Evolutionary conservation across 1,139 yeast species (phyloP).

Genomic region (Nakaseomyces delphensis): DNA sequence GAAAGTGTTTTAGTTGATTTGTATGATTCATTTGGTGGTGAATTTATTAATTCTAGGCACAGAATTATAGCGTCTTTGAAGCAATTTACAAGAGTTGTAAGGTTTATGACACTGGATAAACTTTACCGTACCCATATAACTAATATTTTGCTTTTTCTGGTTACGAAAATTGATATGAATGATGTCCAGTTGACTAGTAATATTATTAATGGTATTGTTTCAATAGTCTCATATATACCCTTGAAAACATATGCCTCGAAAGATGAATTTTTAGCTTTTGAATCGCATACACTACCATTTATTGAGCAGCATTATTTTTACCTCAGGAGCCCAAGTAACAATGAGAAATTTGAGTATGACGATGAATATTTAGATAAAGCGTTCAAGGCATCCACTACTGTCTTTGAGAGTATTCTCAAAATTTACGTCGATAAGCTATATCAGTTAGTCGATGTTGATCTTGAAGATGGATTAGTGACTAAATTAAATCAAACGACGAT

Average conservation of each 20-base stretch:
- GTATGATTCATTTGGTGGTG: conserved; percentile 72
- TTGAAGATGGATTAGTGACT: conserved; percentile 47
- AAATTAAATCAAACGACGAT: conserved; percentile 56
- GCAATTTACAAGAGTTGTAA: conserved; percentile 54
- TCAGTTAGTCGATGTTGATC: conserved; percentile 55
- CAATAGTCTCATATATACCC: conserved; percentile 68
- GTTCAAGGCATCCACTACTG: conserved; percentile 58
- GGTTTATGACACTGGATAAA: conserved; percentile 59
- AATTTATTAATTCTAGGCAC: conserved; percentile 72
- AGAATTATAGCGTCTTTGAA: conserved; percentile 68
- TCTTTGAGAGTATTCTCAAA: conserved; percentile 55
- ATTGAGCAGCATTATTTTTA: conserved; percentile 54
- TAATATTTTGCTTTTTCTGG: conserved; percentile 55
- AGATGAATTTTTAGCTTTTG: conserved; percentile 47
- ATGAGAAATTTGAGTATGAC: conserved; percentile 32
- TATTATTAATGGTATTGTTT: conserved; percentile 62
- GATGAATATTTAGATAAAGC: conserved; percentile 46
- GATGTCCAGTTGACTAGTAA: conserved; percentile 69
- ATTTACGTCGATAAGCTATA: conserved; percentile 54
- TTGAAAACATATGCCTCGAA: conserved; percentile 43
- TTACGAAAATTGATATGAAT: conserved; percentile 84
- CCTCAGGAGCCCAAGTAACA: conserved; percentile 34
- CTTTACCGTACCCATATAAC: conserved; percentile 71
- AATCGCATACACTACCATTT: conserved; percentile 40
- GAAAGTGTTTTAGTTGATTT: conserved; percentile 64